Evolutionary conservation across 1,284 basidiomycete genomes (phyloP), one percentile per base, ranked within the genome.

Genomic region (Laetiporus sulphureus): DNA sequence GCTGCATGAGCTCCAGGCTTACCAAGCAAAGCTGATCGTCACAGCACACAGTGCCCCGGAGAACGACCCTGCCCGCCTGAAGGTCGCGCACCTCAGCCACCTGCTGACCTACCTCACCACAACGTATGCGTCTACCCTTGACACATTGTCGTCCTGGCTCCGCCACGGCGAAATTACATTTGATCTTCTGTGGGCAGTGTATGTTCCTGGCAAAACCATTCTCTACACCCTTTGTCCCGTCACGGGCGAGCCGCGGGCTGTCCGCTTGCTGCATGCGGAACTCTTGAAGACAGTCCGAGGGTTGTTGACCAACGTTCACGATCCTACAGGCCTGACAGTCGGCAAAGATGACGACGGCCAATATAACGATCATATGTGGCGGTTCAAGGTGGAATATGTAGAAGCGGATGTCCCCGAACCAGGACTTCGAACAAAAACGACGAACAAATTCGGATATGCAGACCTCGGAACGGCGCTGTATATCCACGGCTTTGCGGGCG

Each of bases 81-180:
- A 39, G 7, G 55, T 70, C 11, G 53, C 63, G 2, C 70, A 74
- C 11, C 64, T 79, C 30, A 58, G 64, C 15, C 56, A 76, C 16
- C 65, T 80, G 20, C 63, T 76, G 36, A 55, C 62, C 13, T 73
- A 70, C 42, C 60, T 80, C 34, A 62, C 66, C 2, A 59, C 62
- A 6, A 72, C 75, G 45, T 77, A 75, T 53, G 63, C 62, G 31
- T 53, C 59, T 8, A 75, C 71, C 0, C 57, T 79, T 29, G 57
- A 60, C 13, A 68, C 62, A 6, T 65, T 79, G 44, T 55, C 65
- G 0, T 65, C 69, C 10, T 65, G 79, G 12, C 66, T 67, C 15
- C 51, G 67, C 8, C 72, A 77, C 45, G 66, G 62, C 7, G 75
- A 80, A 50, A 79, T 80, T 50, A 75, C 72, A 2, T 79, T 69